Conservation (phyloP, 208 protist species). For the Trypanosoma congolense region DNA sequence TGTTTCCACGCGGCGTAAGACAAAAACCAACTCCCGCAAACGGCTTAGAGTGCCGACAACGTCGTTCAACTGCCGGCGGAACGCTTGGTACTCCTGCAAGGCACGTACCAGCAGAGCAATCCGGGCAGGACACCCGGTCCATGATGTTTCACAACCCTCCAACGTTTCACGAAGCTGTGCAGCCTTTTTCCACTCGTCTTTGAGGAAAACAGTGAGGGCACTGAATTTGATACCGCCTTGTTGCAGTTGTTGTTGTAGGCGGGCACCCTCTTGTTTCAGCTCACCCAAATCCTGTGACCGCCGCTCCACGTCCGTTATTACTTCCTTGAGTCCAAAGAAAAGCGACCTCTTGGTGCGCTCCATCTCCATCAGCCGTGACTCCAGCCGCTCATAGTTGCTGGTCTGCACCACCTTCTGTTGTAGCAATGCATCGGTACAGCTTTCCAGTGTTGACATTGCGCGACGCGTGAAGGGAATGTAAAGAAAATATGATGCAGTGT, state of each 20-base stretch:
- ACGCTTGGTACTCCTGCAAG: slow-evolving; percentile 34
- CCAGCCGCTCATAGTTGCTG: slow-evolving; percentile 58
- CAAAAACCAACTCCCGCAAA: slow-evolving; percentile 6
- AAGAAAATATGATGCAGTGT: too few relatives aligned
- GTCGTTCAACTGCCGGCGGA: slow-evolving; percentile 17
- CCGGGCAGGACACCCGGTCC: slow-evolving; percentile 34
- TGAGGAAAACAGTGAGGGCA: slow-evolving; percentile 31
- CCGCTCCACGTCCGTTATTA: slow-evolving; percentile 51
- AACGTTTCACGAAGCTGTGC: slow-evolving; percentile 23
- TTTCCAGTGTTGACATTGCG: slow-evolving; percentile 43
- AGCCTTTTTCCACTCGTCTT: slow-evolving; percentile 23
- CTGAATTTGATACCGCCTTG: slow-evolving; percentile 43
- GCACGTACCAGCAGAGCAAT: slow-evolving; percentile 39
- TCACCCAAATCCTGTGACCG: slow-evolving; percentile 47
- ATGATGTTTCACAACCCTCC: slow-evolving; percentile 27
- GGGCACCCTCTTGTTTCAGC: slow-evolving; percentile 29
- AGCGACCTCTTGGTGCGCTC: slow-evolving; percentile 39
- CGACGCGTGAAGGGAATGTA: slow-evolving; percentile 12
- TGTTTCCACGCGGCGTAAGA: slow-evolving; percentile 17
- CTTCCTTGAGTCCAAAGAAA: slow-evolving; percentile 41
- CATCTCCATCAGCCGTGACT: slow-evolving; percentile 53
- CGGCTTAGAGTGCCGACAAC: slow-evolving; percentile 13
- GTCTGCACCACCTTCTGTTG: slow-evolving; percentile 69
- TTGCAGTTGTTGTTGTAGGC: slow-evolving; percentile 45
- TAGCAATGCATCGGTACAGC: slow-evolving; percentile 66